Conservation (phyloP, 2,329 filamentous ascomycete species). For the Fusarium zealandicum region DNA sequence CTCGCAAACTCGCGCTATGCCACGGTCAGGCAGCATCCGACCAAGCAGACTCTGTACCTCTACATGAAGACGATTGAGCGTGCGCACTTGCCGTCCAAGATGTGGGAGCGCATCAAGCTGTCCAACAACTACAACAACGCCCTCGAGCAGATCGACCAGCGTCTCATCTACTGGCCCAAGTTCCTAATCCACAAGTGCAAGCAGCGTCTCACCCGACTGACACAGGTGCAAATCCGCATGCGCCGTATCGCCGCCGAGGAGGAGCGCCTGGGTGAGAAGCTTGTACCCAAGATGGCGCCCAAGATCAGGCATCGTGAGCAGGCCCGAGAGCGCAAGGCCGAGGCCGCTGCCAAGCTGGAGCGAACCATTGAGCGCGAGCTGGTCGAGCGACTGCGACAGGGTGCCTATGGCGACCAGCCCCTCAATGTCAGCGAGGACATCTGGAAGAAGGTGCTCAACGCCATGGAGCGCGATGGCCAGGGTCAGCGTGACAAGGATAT, state of each 20-base stretch:
- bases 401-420: conserved; percentile 92
- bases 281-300: conserved; percentile 88
- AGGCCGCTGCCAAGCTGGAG: conserved; percentile 91
- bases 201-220: conserved; percentile 89
- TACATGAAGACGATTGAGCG: conserved; percentile 97
- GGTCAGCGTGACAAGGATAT: conserved; percentile 84
- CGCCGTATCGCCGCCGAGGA: conserved; percentile 87
- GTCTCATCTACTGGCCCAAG: conserved; percentile 92
- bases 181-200: conserved; percentile 95
- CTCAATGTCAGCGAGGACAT: conserved; percentile 94
- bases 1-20: conserved; percentile 93
- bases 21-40: conserved; percentile 84
- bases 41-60: conserved; percentile 83
- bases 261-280: conserved; percentile 83
- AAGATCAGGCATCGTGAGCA: conserved; percentile 83
- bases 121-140: conserved; percentile 91
- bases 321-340: conserved; percentile 77
- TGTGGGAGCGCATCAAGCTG: conserved; percentile 93
- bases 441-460: conserved; percentile 95
- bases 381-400: conserved; percentile 87
- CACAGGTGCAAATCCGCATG: conserved; percentile 86
- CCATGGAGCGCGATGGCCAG: conserved; percentile 86
- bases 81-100: conserved; percentile 83
- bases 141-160: conserved; percentile 83
- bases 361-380: conserved; percentile 94